phyloP scores from a whole-genome alignment of 2,329 filamentous ascomycete genomes.

The Hirsutella thompsonii region DNA sequence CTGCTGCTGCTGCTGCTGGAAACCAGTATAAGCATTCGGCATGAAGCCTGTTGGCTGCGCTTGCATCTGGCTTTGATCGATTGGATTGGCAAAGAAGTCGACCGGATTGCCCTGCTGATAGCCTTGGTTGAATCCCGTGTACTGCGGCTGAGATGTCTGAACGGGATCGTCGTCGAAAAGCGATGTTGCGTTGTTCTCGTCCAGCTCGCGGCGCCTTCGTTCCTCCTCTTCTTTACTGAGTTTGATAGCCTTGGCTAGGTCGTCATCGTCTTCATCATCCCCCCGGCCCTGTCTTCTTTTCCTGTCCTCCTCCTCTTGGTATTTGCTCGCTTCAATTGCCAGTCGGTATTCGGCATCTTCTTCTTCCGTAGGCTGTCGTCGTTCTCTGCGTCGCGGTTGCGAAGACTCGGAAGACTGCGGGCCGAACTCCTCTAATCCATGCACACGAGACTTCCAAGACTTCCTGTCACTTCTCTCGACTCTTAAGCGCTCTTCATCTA shows the following conservation, averaged over 20 bases:
- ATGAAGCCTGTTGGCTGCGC: slow-evolving; percentile 68
- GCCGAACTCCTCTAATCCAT: slow-evolving; percentile 74
- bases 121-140: slow-evolving; percentile 87
- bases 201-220: slow-evolving; percentile 70
- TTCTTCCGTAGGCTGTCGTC: slow-evolving; percentile 50
- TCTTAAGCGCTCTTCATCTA: slow-evolving; percentile 87
- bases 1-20: slow-evolving; percentile 30
- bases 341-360: slow-evolving; percentile 85
- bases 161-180: slow-evolving; percentile 75
- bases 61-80: slow-evolving; percentile 62
- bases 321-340: slow-evolving; percentile 89
- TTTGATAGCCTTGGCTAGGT: slow-evolving; percentile 87
- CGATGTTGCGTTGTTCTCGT: slow-evolving; percentile 70
- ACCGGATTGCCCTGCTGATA: slow-evolving; percentile 96
- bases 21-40: slow-evolving; percentile 42
- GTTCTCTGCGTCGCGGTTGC: slow-evolving; percentile 29
- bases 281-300: slow-evolving; percentile 55
- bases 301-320: slow-evolving; percentile 83
- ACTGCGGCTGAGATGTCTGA: slow-evolving; percentile 52
- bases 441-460: slow-evolving; percentile 93
- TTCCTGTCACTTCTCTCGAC: slow-evolving; percentile 84
- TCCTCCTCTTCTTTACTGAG: slow-evolving; percentile 94
- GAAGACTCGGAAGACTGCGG: slow-evolving; percentile 29
- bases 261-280: slow-evolving; percentile 60
- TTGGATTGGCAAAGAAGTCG: slow-evolving; percentile 93